Base-by-base conservation (phyloP, 257 asterid species). In the Ballota nigra region DNA sequence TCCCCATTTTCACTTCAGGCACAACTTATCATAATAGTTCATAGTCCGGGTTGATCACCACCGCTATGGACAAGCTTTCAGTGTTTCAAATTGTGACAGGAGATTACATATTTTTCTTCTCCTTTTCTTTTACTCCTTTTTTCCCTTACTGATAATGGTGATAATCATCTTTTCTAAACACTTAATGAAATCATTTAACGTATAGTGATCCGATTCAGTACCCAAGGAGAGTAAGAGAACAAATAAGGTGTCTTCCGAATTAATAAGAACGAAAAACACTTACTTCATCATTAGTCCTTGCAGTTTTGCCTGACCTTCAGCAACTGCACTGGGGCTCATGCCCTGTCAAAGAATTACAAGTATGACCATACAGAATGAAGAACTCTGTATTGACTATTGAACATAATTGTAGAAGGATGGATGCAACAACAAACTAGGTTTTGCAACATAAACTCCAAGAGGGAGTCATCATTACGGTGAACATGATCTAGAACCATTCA, bases 261-360 rank as follows among this genome's bases (percentile, higher is more conserved):
- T 51, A 24, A 40, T n/a, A 72, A 69, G 66, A 75, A 66, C 58
- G 71, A 74, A 70, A 53, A 62, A 47, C n/a, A 71, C 95, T 70
- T 89, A 94, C 99, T 91, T 89, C 4, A 62, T 86, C 78, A 89
- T 86, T 70, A 94, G 66, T 57, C 68, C 70, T 69, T 86, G 63
- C 95, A 88, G 87, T 79, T 71, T 63, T 26, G 79, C 71, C 85
- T 83, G 99, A 71, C 98, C 98, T 61, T 94, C 97, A 78, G 90
- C 75, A 68, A 85, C 94, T 66, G 96, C 96, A 47, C 34, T 22
- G 62, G 96, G 96, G 65, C 73, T 74, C 93, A 85, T 85, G 71
- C 83, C 97, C 99, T 94, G 89, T 61, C 47, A 70, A 71, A 79
- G 51, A 23, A 47, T 43, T 13, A 13, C 52, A 43, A 43, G 52